Conservation (phyloP, 768 basidiomycete species). For the Tulasnella sp. region DNA sequence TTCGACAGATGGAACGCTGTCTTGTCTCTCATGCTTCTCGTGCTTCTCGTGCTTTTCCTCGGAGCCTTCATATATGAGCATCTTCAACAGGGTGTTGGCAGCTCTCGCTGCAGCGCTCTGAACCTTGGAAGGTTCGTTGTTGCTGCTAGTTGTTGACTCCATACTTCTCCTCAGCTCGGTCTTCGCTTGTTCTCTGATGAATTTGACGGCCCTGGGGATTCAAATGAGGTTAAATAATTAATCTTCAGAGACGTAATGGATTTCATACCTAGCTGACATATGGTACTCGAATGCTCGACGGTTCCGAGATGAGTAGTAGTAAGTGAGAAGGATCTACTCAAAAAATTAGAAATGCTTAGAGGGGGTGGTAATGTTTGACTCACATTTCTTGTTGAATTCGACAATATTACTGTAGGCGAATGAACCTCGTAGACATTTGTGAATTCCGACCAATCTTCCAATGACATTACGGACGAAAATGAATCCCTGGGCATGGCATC, state of each 20-base stretch:
- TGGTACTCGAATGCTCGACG: conserved; percentile 76
- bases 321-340: conserved; percentile 65
- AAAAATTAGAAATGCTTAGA: not conserved
- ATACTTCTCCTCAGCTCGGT: conserved; percentile 18
- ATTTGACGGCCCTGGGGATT: conserved; percentile 58
- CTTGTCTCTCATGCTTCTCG: not conserved
- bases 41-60: not conserved
- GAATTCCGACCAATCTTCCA: conserved; percentile 66
- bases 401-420: conserved; percentile 67
- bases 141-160: conserved; percentile 4
- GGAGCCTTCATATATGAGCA: conserved; percentile 33
- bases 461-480: conserved; percentile 25
- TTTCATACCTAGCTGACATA: conserved; percentile 65
- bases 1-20: conserved; percentile 17
- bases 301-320: conserved; percentile 70
- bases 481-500: not conserved
- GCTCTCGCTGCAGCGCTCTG: conserved; percentile 10
- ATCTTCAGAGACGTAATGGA: conserved; percentile 12
- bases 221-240: conserved; percentile 5
- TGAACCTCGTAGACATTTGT: conserved; percentile 87
- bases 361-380: conserved; percentile 22
- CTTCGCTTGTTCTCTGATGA: conserved; percentile 72
- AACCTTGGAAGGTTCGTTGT: not conserved
- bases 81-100: conserved; percentile 47
- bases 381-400: conserved; percentile 66